phyloP scores from a whole-genome alignment of 2,329 filamentous ascomycete species.

The Exophiala dermatitidis region DNA sequence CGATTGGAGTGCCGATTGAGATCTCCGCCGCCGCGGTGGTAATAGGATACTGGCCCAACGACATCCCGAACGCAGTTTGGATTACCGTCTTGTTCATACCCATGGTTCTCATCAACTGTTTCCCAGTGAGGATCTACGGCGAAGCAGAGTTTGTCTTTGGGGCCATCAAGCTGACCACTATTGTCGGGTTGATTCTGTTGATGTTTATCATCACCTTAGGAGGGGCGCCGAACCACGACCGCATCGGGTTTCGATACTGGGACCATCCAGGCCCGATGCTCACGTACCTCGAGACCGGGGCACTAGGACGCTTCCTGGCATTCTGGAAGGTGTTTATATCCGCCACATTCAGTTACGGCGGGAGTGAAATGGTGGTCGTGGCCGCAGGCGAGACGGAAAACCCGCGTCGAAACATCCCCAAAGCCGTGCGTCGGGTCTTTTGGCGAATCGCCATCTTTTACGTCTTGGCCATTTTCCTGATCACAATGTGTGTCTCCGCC shows the following conservation, averaged over 20 bases:
- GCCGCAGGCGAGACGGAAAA: conserved; percentile 51
- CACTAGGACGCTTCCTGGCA: conserved; percentile 47
- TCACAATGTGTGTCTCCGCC: conserved; percentile 51
- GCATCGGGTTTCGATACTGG: conserved; percentile 61
- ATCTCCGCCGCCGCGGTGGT: conserved; percentile 43
- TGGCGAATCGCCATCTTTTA: conserved; percentile 54
- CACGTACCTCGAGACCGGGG: conserved; percentile 24
- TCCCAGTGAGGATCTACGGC: conserved; percentile 61
- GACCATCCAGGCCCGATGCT: conserved; percentile 55
- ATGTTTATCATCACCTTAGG: conserved; percentile 57
- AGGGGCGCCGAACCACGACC: conserved; percentile 56
- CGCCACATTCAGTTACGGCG: conserved; percentile 34
- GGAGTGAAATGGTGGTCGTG: conserved; percentile 47
- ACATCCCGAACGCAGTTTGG: conserved; percentile 28
- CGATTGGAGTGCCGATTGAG: conserved; percentile 44
- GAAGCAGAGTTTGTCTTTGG: conserved; percentile 56
- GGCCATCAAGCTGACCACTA: conserved; percentile 61
- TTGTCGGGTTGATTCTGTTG: conserved; percentile 59
- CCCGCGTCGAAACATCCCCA: conserved; percentile 48
- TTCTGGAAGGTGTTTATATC: conserved; percentile 44
- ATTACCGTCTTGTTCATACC: conserved; percentile 23
- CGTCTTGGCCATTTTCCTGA: conserved; percentile 29
- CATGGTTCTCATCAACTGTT: conserved; percentile 55
- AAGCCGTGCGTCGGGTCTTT: conserved; percentile 49
- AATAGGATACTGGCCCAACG: conserved; percentile 40